These are phyloP conservation scores for Apiotrichum gracile DNA, from an alignment of 1,284 basidiomycete species.

Conservation along the genomic window DNA sequence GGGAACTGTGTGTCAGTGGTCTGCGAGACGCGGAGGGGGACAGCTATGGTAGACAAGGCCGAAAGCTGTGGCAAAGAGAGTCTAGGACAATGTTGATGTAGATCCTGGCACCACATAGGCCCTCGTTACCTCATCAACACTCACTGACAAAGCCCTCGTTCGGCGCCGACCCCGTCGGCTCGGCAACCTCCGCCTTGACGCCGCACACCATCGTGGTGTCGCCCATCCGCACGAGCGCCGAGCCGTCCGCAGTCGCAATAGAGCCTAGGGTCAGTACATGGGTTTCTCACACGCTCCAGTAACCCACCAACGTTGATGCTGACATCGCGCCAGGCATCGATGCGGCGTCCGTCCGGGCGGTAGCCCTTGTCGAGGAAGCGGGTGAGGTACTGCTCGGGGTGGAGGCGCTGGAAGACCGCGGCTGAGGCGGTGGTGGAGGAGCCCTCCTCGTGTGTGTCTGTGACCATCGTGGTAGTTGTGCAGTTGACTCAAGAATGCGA, in stretches of 20 bases:
- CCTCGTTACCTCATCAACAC: constrained; percentile 19
- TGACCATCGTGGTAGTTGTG: constrained; percentile 5
- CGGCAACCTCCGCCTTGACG: constrained; percentile 87
- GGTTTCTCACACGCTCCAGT: background rate
- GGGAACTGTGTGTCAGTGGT: constrained; percentile 54
- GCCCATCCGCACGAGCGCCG: constrained; percentile 80
- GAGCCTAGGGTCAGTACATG: constrained; percentile 54
- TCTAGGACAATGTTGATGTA: background rate
- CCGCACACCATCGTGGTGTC: constrained; percentile 88
- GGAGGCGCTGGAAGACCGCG: constrained; percentile 70
- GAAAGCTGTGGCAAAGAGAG: background rate
- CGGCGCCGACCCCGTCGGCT: constrained; percentile 71
- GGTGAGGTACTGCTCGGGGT: constrained; percentile 72
- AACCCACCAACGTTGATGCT: constrained; percentile 66
- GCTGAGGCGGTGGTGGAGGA: constrained; percentile 50
- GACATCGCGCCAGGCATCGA: constrained; percentile 60
- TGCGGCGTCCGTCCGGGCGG: constrained; percentile 67
- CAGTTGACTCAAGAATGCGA: too few relatives aligned
- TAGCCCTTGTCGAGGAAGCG: constrained; percentile 66
- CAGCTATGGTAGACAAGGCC: background rate
- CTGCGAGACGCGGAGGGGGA: background rate
- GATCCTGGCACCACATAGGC: background rate
- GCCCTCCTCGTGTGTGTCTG: constrained; percentile 3
- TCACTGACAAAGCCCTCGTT: constrained; percentile 74
- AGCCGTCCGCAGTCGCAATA: constrained; percentile 83